Conservation (phyloP, 2,329 filamentous ascomycete genomes). For the Zasmidium cellare region DNA sequence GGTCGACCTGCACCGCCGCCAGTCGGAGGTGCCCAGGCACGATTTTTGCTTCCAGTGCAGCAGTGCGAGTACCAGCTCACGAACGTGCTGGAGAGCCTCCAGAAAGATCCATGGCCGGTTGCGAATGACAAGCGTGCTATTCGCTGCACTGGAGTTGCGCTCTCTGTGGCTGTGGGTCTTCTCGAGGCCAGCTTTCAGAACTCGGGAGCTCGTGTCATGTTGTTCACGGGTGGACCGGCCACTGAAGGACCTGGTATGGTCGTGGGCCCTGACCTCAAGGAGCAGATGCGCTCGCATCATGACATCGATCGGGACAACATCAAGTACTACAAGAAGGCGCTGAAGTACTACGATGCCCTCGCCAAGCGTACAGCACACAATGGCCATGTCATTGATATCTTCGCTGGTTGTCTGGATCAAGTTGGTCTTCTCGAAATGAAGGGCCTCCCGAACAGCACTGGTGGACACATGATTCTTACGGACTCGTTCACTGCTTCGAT, state of each 20-base stretch:
- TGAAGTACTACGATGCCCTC: constrained; percentile 96
- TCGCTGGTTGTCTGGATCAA: constrained; percentile 95
- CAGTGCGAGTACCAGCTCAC: constrained; percentile 97
- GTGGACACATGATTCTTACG: constrained; percentile 96
- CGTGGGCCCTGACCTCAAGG: constrained; percentile 89
- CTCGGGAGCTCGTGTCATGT: constrained; percentile 91
- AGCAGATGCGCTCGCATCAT: constrained; percentile 96
- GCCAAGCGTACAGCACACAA: constrained; percentile 95
- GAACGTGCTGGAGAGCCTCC: constrained; percentile 89
- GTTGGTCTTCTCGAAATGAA: constrained; percentile 98
- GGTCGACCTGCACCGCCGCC: constrained; percentile 67
- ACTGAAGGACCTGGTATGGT: constrained; percentile 97
- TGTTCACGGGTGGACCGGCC: constrained; percentile 91
- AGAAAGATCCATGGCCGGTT: constrained; percentile 97
- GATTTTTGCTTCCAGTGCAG: constrained; percentile 90
- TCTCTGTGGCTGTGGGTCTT: constrained; percentile 89
- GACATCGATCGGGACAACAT: constrained; percentile 98
- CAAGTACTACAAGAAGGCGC: constrained; percentile 98
- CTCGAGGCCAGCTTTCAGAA: constrained; percentile 96
- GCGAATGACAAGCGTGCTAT: constrained; percentile 87
- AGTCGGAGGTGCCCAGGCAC: constrained; percentile 76
- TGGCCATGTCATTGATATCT: constrained; percentile 95
- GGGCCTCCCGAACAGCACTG: constrained; percentile 90
- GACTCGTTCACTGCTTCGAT: constrained; percentile 99
- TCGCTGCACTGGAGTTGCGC: constrained; percentile 91